A percentile compares a stretch with the other conserved stretches of the same genome.
Conservation (phyloP, 2,329 filamentous ascomycete species). For the Neurospora sp. region DNA sequence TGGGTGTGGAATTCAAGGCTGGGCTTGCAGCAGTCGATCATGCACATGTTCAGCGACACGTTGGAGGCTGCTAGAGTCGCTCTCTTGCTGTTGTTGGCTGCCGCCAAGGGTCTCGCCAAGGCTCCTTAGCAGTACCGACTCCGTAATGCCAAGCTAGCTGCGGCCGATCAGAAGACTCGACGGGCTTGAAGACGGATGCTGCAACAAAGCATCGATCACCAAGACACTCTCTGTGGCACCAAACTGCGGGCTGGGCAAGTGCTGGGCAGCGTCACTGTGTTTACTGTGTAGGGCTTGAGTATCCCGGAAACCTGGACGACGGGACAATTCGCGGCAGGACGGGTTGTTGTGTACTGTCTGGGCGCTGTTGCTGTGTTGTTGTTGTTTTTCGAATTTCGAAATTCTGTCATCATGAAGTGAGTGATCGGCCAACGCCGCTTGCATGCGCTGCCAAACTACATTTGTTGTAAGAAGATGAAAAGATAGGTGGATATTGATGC, state of each 20-base stretch:
- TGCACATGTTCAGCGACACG: neutral
- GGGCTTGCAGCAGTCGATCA: neutral
- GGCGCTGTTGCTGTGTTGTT: neutral
- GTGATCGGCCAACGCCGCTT: neutral
- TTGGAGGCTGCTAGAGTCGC: neutral
- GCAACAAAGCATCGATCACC: neutral
- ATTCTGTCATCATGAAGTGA: neutral
- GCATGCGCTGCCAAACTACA: neutral
- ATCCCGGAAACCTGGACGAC: neutral
- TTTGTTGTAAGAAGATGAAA: neutral
- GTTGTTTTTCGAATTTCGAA: neutral
- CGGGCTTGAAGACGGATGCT: neutral
- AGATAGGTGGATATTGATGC: neutral
- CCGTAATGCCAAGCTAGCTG: neutral
- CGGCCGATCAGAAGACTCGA: neutral
- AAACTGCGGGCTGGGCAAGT: neutral
- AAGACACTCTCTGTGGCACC: neutral
- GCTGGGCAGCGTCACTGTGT: neutral
- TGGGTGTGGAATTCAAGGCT: neutral
- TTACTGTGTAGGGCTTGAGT: neutral
- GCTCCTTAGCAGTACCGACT: neutral
- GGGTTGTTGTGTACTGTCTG: neutral
- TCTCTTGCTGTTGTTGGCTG: neutral
- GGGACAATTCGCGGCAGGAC: neutral
- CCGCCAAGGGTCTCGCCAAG: neutral